phyloP scores from a whole-genome alignment of 371 early-diverging fungal species.

The Chytridiales sp. region DNA sequence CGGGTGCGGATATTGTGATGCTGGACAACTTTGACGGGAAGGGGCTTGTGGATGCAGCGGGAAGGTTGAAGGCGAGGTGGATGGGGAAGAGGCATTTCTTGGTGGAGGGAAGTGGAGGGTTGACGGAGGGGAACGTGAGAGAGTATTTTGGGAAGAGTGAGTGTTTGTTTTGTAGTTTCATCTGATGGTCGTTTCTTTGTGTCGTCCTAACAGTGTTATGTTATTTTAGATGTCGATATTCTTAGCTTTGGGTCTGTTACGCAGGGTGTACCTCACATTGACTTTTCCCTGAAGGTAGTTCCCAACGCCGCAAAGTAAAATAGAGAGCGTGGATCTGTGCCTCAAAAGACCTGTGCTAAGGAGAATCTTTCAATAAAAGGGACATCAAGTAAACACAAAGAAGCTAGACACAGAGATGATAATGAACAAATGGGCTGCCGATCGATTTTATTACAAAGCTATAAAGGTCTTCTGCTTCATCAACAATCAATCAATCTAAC shows the following conservation, averaged over 20 bases:
- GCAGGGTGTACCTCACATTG: conserved; percentile 93
- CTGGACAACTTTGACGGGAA: conserved; percentile 62
- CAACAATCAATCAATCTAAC: too few relatives aligned
- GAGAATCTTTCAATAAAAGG: too few relatives aligned
- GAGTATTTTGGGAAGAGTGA: conserved; percentile 79
- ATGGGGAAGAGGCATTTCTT: conserved; percentile 69
- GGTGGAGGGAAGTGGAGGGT: conserved; percentile 94
- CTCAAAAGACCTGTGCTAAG: too few relatives aligned
- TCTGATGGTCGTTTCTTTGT: conserved; percentile 11
- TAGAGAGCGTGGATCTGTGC: too few relatives aligned
- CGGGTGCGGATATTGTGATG: conserved; percentile 97
- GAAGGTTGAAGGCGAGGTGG: conserved; percentile 73
- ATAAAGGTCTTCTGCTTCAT: too few relatives aligned
- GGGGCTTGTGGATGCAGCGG: conserved; percentile 58
- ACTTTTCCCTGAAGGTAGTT: conserved; percentile 92
- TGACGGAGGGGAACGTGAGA: conserved; percentile 83
- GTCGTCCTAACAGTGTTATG: not conserved
- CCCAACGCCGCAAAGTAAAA: conserved; percentile 14
- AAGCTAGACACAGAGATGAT: too few relatives aligned
- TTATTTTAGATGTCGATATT: conserved; percentile 76
- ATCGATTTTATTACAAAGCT: too few relatives aligned
- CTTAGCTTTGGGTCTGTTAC: conserved; percentile 90
- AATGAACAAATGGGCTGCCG: too few relatives aligned
- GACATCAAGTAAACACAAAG: too few relatives aligned
- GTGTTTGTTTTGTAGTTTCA: not conserved